These are phyloP conservation scores for Eucommia ulmoides DNA, from an alignment of 257 asterid species.

Conservation along the genomic window DNA sequence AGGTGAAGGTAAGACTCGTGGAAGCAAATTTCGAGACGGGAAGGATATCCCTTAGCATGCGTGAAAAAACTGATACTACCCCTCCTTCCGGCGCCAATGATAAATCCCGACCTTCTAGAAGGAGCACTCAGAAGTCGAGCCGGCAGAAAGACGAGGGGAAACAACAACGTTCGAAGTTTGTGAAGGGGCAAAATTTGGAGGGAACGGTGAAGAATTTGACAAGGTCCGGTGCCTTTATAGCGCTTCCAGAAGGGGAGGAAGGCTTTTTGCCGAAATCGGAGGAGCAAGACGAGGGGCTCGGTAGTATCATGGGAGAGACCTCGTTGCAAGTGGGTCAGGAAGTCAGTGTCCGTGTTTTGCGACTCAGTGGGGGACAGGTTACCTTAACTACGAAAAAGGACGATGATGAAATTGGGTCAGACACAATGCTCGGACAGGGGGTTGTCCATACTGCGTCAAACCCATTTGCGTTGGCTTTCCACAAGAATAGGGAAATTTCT, in stretches of 20 bases:
- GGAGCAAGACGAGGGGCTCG: conserved; percentile 59
- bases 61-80: conserved; percentile 42
- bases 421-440: conserved; percentile 42
- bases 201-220: conserved; percentile 76
- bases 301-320: conserved; percentile 50
- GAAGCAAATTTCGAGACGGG: conserved; percentile 71
- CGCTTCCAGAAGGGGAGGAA: conserved; percentile 95
- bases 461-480: conserved; percentile 80
- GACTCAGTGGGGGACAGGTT: conserved; percentile 62
- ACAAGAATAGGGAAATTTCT: conserved; percentile 49
- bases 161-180: conserved; percentile 57
- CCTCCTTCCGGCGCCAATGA: conserved; percentile 30
- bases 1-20: conserved; percentile 72
- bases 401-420: conserved; percentile 44
- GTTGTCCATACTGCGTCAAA: conserved; percentile 59
- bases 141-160: conserved; percentile 44
- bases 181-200: conserved; percentile 67
- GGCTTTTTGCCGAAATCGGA: conserved; percentile 83
- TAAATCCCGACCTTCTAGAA: conserved; percentile 58
- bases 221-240: conserved; percentile 79
- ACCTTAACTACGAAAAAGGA: conserved; percentile 90
- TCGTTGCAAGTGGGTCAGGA: conserved; percentile 74
- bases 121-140: conserved; percentile 28
- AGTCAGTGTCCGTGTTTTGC: conserved; percentile 80
- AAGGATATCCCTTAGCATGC: conserved; percentile 87